A percentile compares a stretch with the other conserved stretches of the same genome.
phyloP scores from a whole-genome alignment of 2,329 filamentous ascomycete genomes.

The Stromatinia cepivora region DNA sequence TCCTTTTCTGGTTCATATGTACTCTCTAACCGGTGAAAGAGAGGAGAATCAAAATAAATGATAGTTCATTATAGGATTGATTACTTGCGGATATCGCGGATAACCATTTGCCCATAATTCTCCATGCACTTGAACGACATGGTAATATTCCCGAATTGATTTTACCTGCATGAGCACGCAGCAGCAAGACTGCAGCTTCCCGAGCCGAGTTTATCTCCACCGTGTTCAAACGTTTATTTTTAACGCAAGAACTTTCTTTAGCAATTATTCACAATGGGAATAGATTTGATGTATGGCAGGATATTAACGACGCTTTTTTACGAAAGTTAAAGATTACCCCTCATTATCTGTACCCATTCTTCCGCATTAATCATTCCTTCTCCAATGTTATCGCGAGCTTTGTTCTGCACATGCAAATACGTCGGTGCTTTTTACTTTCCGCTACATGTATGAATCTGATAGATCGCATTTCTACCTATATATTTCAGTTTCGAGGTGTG shows the following conservation, averaged over 20 bases:
- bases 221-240: constrained; percentile 11
- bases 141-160: constrained; percentile 21
- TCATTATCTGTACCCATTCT: constrained; percentile 11
- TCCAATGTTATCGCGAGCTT: not conserved
- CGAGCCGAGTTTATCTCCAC: constrained; percentile 21
- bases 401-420: constrained; percentile 20
- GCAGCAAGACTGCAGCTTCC: constrained; percentile 14
- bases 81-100: constrained; percentile 17
- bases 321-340: constrained; percentile 2
- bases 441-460: constrained; percentile 20
- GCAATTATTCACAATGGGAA: not conserved
- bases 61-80: constrained; percentile 12
- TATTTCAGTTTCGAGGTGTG: constrained; percentile 13
- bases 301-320: not conserved
- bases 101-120: constrained; percentile 2
- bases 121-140: constrained; percentile 22
- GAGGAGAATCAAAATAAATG: not conserved
- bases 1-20: not conserved
- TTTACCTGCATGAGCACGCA: constrained; percentile 18
- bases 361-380: not conserved
- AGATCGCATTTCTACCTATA: constrained; percentile 20
- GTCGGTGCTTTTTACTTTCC: not conserved
- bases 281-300: not conserved
- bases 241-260: not conserved
- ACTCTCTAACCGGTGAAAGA: not conserved